Evolutionary conservation across 2,329 filamentous ascomycete genomes (phyloP), one percentile per base, ranked within the genome.

Genomic region (Orbilia quercus): DNA sequence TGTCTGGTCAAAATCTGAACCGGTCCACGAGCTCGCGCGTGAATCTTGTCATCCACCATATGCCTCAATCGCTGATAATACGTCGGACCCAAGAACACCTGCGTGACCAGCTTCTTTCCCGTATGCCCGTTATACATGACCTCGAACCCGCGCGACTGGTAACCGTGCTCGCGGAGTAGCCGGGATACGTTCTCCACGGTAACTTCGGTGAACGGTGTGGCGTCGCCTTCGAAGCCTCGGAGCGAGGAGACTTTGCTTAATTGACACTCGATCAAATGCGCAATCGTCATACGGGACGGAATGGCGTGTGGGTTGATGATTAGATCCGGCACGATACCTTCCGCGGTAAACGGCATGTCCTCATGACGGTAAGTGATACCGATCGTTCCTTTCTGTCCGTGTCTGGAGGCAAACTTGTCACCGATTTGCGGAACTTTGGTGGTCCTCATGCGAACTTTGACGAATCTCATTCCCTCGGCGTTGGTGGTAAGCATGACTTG

Each of bases 41-140:
- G 95, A 78, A 99, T 99, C 87, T 99, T 99, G 85, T 99, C 95
- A 81, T 99, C 95, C 77, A 99, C 96, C 96, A 99, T 99, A 83
- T 99, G 96, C 76, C 95, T 90, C 73, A 99, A 87, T 82, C 96
- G 92, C 83, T 99, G 95, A 83, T 99, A 99, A 84, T 99, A 99
- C 0, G 95, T 99, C 0, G 95, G 95, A 7, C 95, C 95, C 67
- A 99, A 87, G 87, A 99, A 99, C 63, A 98, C 90, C 81, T 99
- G 95, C 0, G 93, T 91, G 47, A 92, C 89, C 76, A 98, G 84
- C 85, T 99, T 99, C 77, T 89, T 89, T 58, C 95, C 95, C 2
- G 95, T 99, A 82, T 99, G 93, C 2, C 96, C 95, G 80, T 99
- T 96, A 84, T 97, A 99, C 92, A 99, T 94, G 80, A 97, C 88